phyloP scores from a whole-genome alignment of 345 rosid species.

The Kandelia obovata region DNA sequence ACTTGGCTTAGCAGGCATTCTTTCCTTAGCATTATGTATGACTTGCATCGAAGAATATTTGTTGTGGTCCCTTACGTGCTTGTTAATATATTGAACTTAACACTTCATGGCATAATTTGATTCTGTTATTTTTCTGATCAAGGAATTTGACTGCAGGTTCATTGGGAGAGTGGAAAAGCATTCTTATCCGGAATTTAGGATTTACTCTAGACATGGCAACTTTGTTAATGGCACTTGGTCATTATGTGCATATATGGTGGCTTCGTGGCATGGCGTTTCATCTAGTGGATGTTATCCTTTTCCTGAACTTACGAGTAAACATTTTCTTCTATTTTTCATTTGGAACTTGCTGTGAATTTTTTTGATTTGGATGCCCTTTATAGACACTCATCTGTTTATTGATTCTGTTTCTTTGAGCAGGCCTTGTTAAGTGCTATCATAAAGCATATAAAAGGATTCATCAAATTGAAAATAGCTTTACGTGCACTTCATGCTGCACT shows the following conservation, averaged over 20 bases:
- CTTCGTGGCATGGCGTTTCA: slow-evolving; percentile 95
- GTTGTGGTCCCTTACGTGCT: too few relatives aligned
- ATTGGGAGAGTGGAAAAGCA: slow-evolving; percentile 88
- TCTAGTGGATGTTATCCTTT: slow-evolving; percentile 84
- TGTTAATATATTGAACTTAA: too few relatives aligned
- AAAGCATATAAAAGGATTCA: slow-evolving; percentile 84
- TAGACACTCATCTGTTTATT: slow-evolving; percentile 7
- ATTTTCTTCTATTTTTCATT: slow-evolving; percentile 14
- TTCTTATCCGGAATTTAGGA: slow-evolving; percentile 86
- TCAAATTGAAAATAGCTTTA: slow-evolving; percentile 79
- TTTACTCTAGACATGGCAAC: slow-evolving; percentile 92
- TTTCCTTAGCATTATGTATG: too few relatives aligned
- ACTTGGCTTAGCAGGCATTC: too few relatives aligned
- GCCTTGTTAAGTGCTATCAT: slow-evolving; percentile 86
- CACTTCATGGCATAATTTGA: not conserved
- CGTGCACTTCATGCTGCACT: slow-evolving; percentile 96
- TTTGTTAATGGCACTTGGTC: slow-evolving; percentile 86
- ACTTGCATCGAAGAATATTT: too few relatives aligned
- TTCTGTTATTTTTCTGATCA: slow-evolving; percentile 12
- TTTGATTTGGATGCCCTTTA: slow-evolving; percentile 11
- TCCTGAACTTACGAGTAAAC: slow-evolving; percentile 86
- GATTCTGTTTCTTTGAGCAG: slow-evolving; percentile 42
- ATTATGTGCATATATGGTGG: slow-evolving; percentile 92
- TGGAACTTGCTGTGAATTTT: not conserved
- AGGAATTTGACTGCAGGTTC: slow-evolving; percentile 53